These are phyloP conservation scores for Toxicodendron radicans DNA, from an alignment of 345 rosid genomes.

Conservation along the genomic window DNA sequence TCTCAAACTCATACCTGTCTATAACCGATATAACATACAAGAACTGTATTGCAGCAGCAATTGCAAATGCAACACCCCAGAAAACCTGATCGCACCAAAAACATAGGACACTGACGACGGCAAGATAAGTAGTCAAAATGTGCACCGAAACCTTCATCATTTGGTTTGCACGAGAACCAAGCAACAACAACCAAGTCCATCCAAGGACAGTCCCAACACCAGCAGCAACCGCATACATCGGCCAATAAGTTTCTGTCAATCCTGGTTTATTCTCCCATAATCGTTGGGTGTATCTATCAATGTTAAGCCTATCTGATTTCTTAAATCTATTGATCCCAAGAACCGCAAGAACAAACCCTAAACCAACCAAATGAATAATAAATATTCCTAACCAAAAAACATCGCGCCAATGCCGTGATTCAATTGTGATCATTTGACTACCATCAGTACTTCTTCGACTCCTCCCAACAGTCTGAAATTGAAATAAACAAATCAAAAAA, in stretches of 20 bases:
- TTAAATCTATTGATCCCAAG: conserved; percentile 79
- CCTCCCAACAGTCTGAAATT: conserved; percentile 59
- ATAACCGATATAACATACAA: conserved; percentile 92
- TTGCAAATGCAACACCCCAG: conserved; percentile 82
- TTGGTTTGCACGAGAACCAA: conserved; percentile 73
- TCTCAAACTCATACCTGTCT: conserved; percentile 61
- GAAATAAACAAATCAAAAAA: background rate
- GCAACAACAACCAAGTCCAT: conserved; percentile 74
- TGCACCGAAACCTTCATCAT: conserved; percentile 93
- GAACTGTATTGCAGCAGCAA: conserved; percentile 85
- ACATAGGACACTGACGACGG: conserved; percentile 86
- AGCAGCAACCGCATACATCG: conserved; percentile 78
- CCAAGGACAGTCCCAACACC: conserved; percentile 73
- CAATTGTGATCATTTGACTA: conserved; percentile 43
- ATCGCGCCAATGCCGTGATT: conserved; percentile 82
- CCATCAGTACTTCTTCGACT: conserved; percentile 53
- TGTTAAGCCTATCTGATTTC: conserved; percentile 70
- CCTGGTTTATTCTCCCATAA: conserved; percentile 44
- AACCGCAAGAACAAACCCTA: conserved; percentile 58
- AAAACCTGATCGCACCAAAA: conserved; percentile 81
- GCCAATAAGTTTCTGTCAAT: conserved; percentile 89
- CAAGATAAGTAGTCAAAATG: conserved; percentile 84
- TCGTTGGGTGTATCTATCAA: conserved; percentile 54
- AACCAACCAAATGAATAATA: conserved; percentile 59
- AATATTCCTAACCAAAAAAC: conserved; percentile 86